A percentile compares a stretch with the other conserved stretches of the same genome.
phyloP scores from a whole-genome alignment of 2,329 filamentous ascomycete genomes.

The Botrytis sinoallii region DNA sequence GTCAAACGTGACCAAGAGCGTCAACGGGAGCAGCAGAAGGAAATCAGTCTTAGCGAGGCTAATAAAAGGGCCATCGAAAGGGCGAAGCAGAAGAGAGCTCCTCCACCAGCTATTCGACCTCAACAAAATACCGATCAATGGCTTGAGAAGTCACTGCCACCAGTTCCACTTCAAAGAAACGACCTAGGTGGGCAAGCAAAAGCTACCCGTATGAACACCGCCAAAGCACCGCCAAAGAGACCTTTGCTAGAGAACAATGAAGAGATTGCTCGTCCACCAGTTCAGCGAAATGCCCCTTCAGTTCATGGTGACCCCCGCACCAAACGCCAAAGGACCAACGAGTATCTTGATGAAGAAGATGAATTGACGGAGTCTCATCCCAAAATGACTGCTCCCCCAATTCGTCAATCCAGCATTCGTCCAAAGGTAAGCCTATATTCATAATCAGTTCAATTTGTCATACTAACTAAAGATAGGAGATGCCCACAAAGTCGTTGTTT shows the following conservation, averaged over 20 bases:
- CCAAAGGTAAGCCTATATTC: constrained; percentile 40
- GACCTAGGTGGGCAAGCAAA: constrained; percentile 31
- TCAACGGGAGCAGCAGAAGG: constrained; percentile 43
- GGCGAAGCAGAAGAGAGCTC: constrained; percentile 62
- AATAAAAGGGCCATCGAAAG: constrained; percentile 66
- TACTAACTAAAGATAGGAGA: constrained; percentile 51
- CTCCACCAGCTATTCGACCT: constrained; percentile 56
- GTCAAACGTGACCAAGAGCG: constrained; percentile 58
- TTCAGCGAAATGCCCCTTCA: constrained; percentile 56
- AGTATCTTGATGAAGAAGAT: constrained; percentile 64
- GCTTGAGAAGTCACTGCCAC: constrained; percentile 36
- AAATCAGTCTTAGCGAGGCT: constrained; percentile 52
- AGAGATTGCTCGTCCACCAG: constrained; percentile 47
- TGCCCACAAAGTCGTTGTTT: constrained; percentile 58
- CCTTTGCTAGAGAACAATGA: constrained; percentile 63
- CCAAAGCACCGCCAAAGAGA: constrained; percentile 73
- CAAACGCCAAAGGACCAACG: constrained; percentile 77
- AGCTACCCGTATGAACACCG: constrained; percentile 58
- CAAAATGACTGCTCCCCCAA: constrained; percentile 76
- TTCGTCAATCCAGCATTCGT: constrained; percentile 72
- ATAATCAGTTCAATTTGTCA: constrained; percentile 1
- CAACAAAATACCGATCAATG: constrained; percentile 45
- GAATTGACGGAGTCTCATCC: constrained; percentile 58
- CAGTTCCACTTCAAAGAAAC: constrained; percentile 30
- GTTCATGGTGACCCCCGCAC: constrained; percentile 60